Evolutionary conservation across 2,329 filamentous ascomycete genomes (phyloP).

Genomic region (Botryotinia calthae): DNA sequence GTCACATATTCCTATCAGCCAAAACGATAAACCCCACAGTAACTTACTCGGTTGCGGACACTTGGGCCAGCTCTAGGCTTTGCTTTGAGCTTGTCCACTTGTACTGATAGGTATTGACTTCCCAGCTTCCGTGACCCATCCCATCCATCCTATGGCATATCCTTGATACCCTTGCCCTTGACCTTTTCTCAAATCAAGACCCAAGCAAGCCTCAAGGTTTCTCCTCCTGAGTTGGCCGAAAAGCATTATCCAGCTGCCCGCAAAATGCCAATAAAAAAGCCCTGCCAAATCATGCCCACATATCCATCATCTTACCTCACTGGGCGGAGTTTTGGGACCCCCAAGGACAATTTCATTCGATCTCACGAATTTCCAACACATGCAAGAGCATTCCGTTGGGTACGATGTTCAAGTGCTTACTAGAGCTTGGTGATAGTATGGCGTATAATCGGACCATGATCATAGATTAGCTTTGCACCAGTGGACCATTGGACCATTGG

Average conservation of each 20-base stretch:
- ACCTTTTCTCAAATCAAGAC: neutral
- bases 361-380: slow-evolving; percentile 13
- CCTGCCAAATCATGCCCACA: slow-evolving; percentile 1
- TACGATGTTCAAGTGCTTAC: slow-evolving; percentile 12
- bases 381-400: slow-evolving; percentile 18
- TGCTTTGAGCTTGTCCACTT: slow-evolving; percentile 1
- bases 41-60: slow-evolving; percentile 6
- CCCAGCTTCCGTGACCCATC: neutral
- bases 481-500: neutral
- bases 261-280: neutral
- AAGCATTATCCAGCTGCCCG: slow-evolving; percentile 14
- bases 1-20: slow-evolving; percentile 7
- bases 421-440: neutral
- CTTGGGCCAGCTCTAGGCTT: slow-evolving; percentile 18
- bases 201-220: neutral
- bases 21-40: slow-evolving; percentile 14
- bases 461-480: neutral
- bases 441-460: neutral
- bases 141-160: neutral
- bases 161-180: slow-evolving; percentile 5
- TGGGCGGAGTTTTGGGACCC: slow-evolving; percentile 10
- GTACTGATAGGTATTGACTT: slow-evolving; percentile 9
- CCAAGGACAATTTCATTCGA: slow-evolving; percentile 9
- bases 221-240: neutral
- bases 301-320: slow-evolving; percentile 6